Conservation (phyloP, 2,329 filamentous ascomycete genomes). For the Fusarium sulawesiense region DNA sequence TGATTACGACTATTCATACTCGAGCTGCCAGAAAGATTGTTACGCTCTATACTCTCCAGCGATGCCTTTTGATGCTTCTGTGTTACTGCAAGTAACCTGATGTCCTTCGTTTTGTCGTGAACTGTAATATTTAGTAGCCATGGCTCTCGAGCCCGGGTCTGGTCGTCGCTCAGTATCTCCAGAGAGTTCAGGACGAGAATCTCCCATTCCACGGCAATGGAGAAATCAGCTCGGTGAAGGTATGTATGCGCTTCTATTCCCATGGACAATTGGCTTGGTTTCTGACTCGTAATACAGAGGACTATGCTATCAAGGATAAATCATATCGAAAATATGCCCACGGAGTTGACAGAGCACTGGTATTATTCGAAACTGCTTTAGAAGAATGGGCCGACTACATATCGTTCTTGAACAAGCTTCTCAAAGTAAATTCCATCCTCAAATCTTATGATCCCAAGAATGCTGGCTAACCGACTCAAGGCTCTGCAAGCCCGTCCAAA, state of each 20-base stretch:
- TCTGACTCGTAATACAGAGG: constrained; percentile 58
- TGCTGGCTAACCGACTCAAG: constrained; percentile 56
- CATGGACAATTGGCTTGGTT: background rate
- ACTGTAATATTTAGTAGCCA: constrained; percentile 52
- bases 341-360: constrained; percentile 85
- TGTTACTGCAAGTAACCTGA: constrained; percentile 29
- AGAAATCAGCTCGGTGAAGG: constrained; percentile 82
- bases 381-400: constrained; percentile 99
- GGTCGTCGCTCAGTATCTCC: constrained; percentile 75
- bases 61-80: constrained; percentile 33
- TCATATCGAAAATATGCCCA: constrained; percentile 88
- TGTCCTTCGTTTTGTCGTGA: constrained; percentile 36
- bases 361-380: constrained; percentile 89
- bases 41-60: constrained; percentile 17
- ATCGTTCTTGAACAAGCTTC: constrained; percentile 88
- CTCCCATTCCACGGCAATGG: constrained; percentile 80
- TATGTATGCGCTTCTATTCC: constrained; percentile 56
- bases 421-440: constrained; percentile 72
- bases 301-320: constrained; percentile 69
- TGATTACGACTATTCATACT: constrained; percentile 31
- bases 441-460: too few relatives aligned
- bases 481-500: constrained; percentile 88
- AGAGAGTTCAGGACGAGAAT: constrained; percentile 84
- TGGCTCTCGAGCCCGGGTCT: constrained; percentile 72
- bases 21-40: constrained; percentile 9